Conservation (phyloP, 2,329 filamentous ascomycete genomes). For the Colletotrichum gigasporum region DNA sequence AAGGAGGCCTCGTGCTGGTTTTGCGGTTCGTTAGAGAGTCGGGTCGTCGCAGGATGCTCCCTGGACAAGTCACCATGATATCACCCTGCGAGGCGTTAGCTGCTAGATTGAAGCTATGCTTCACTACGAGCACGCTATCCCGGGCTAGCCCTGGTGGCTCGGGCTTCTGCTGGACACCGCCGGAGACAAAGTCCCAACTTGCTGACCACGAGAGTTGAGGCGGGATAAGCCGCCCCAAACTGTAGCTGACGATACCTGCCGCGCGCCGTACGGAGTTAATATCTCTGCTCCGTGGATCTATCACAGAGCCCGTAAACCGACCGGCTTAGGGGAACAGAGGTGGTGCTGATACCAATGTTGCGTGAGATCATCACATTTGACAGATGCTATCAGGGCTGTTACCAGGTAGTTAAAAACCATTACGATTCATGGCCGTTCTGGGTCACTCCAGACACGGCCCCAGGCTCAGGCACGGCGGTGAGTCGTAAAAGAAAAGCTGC, state of each 20-base stretch:
- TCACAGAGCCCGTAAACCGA: not conserved
- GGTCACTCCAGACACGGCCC: no score
- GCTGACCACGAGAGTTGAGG: no score
- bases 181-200: not conserved
- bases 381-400: not conserved
- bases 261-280: slow-evolving; percentile 6
- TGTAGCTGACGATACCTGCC: no score
- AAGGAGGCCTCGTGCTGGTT: not conserved
- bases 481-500: not conserved
- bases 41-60: not conserved
- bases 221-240: no score
- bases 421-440: no score
- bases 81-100: not conserved
- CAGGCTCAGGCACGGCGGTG: no score
- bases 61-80: not conserved
- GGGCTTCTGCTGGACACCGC: not conserved
- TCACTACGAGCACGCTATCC: not conserved
- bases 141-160: not conserved
- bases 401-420: no score
- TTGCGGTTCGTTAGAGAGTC: not conserved
- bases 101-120: not conserved
- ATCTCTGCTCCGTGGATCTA: slow-evolving; percentile 13
- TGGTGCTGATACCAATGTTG: slow-evolving; percentile 1
- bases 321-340: not conserved
- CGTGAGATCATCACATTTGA: slow-evolving; percentile 3